Evolutionary conservation across 1,284 basidiomycete species (phyloP), one percentile per base, ranked within the genome.

Genomic region (Mycena citricolor): DNA sequence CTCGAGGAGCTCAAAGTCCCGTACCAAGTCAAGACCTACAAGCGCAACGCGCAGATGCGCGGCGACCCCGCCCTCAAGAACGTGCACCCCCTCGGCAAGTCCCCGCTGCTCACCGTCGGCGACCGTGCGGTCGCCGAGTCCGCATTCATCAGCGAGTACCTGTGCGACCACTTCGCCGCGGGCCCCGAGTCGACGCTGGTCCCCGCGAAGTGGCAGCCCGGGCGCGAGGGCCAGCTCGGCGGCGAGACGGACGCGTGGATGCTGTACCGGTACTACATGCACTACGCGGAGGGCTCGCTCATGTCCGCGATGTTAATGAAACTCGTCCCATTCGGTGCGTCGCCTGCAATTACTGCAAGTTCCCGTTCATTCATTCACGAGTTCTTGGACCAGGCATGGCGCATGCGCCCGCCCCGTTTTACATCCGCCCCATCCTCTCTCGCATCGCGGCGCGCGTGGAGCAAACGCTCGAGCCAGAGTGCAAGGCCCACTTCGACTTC

Each of bases 401-500:
- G 33, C 29, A 7, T 4, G 32, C 36, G 4, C 30, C 47, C 3
- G 14, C 35, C 2, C 42, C 42, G 5, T 49, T 49, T 21, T 48
- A 43, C 42, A 16, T 49, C 1, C 35, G 38, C 17, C 42, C 47
- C 12, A 36, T 49, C 32, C 43, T 42, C 3, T 89, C 88, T 1
- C 83, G 88, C 4, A 70, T 71, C 5, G 68, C 74, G 8, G 63
- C 90, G 21, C 70, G 77, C 41, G 59, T 61, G 13, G 61, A 74
- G 1, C n/a, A n/a, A n/a, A 13, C 11, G 3, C 12, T 43, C 22
- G 19, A 14, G 13, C 47, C 47, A 4, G 23, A 16, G 1, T 44
- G 43, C 12, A 19, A 10, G 2, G 45, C 32, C 0, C 38, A 49
- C 14, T 36, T 49, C 2, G 28, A n/a, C 12, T 49, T 49, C 34